Base-by-base conservation (phyloP, 441 rosid genomes). In the Erodium texanum region DNA sequence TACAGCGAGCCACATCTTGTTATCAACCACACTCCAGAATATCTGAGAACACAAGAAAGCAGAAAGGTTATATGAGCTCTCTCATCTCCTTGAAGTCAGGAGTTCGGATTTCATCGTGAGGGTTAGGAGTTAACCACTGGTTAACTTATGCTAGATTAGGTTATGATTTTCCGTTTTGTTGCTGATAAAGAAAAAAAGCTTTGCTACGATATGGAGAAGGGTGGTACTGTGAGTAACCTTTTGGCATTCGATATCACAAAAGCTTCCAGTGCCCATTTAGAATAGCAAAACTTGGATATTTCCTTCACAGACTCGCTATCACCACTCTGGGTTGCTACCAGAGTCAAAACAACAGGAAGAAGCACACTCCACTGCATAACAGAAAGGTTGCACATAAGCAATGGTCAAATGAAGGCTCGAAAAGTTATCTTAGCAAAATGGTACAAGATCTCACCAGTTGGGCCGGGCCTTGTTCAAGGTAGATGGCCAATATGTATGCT, bases 311-410 rank as follows among this genome's bases (percentile, higher is more conserved):
- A 66, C 69, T 71, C 66, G 75, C 77, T 76, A 24, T 72, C 72
- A 64, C 70, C 78, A 1, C 79, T 76, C 74, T 74, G 82, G 10
- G 97, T 87, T 52, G 97, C 91, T 7, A 92, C 68, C 29, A 94
- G 99, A 59, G 97, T 94, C 77, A 89, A 84, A 79, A 94, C 97
- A 9, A 94, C 96, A 0, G 97, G 99, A 82, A 94, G 90, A 75
- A 94, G 96, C 74, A 94, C 99, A 1, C 97, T 84, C 87, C 90
- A 92, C 97, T 93, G 83, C 82, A 82, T 24, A 24, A 62, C 65
- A 24, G 34, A 24, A 24, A 24, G n/a, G n/a, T n/a, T n/a, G n/a
- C n/a, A n/a, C n/a, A n/a, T n/a, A n/a, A n/a, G n/a, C n/a, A n/a
- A n/a, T n/a, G n/a, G n/a, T n/a, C n/a, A n/a, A n/a, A n/a, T n/a